These are phyloP conservation scores for Daldinia sp. DNA, from an alignment of 2,329 filamentous ascomycete species.

Conservation along the genomic window DNA sequence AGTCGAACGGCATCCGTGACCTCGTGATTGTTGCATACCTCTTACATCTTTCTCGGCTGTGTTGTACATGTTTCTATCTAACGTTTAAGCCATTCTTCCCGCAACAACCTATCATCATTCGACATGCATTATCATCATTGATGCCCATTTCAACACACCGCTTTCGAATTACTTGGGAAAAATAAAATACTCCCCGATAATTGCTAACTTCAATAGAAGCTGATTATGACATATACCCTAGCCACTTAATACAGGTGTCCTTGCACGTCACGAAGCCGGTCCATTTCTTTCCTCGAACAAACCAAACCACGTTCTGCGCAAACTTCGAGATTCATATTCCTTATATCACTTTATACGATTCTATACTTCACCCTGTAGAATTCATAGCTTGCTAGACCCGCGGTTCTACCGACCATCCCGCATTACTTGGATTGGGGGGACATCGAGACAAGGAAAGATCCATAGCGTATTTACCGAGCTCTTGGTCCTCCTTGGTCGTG, in stretches of 20 bases:
- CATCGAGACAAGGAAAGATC: conserved; percentile 9
- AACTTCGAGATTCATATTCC: background rate
- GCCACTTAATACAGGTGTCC: conserved; percentile 11
- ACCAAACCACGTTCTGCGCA: conserved; percentile 5
- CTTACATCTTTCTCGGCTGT: conserved; percentile 1
- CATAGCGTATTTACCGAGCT: conserved; percentile 13
- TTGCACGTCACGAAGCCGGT: conserved; percentile 11
- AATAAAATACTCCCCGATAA: background rate
- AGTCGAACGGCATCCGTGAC: conserved; percentile 29
- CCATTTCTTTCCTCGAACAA: conserved; percentile 15
- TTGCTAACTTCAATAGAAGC: background rate
- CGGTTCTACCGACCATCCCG: conserved; percentile 6
- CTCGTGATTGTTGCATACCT: conserved; percentile 27
- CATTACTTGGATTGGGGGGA: conserved; percentile 21
- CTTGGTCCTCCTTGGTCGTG: conserved; percentile 13
- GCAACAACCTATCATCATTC: conserved; percentile 33
- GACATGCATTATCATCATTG: conserved; percentile 24
- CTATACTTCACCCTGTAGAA: background rate
- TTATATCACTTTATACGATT: background rate
- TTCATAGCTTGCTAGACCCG: background rate
- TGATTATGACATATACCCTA: conserved; percentile 14
- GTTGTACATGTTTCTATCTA: background rate
- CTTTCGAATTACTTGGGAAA: conserved; percentile 2
- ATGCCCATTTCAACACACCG: conserved; percentile 23
- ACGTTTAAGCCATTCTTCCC: conserved; percentile 19